Base-by-base conservation (phyloP, 129 eudicot genomes). In the Centaurea solstitialis region DNA sequence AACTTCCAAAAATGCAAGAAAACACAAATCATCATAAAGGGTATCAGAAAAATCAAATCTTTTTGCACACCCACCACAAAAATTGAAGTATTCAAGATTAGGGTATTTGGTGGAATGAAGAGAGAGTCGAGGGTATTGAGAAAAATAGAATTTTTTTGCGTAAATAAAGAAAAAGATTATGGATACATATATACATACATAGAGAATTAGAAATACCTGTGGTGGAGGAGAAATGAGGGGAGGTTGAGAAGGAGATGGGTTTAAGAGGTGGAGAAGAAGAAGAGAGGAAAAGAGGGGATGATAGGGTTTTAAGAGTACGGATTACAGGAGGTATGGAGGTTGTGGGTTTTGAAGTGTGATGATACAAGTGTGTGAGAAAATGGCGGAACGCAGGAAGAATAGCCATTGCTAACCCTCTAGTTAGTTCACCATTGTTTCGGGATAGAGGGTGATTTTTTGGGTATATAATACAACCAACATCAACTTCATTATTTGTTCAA, bases 341-440 rank as follows among this genome's bases (percentile, higher is more conserved):
- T 7, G 74, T 69, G 72, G 87, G 84, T 43, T 65, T 82, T 33
- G 87, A 82, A 74, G 84, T 5, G 70, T 79, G 65, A 80, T 77
- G 82, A 30, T 68, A 21, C 5, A 89, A 73, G 78, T 85, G 91
- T 74, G 73, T 64, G 62, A 89, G 61, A 64, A 91, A 69, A 70
- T 43, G 74, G 84, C 96, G 96, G 85, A 86, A 61, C 4, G 80
- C 71, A 3, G 87, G 89, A 75, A 74, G 84, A 79, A 76, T 41
- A 70, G 90, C 85, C 92, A 88, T 86, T 37, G 72, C 72, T 65
- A 39, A n/a, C 20, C 74, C 43, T 23, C 12, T n/a, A n/a, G n/a
- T n/a, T n/a, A 47, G 1, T 47, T 47, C 59, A 47, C 18, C 59
- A 47, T 57, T n/a, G 22, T 57, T n/a, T 57, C 7, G 65, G 65